Evolutionary conservation across 106 monocot species (phyloP).

Genomic region (Phalaenopsis equestris): DNA sequence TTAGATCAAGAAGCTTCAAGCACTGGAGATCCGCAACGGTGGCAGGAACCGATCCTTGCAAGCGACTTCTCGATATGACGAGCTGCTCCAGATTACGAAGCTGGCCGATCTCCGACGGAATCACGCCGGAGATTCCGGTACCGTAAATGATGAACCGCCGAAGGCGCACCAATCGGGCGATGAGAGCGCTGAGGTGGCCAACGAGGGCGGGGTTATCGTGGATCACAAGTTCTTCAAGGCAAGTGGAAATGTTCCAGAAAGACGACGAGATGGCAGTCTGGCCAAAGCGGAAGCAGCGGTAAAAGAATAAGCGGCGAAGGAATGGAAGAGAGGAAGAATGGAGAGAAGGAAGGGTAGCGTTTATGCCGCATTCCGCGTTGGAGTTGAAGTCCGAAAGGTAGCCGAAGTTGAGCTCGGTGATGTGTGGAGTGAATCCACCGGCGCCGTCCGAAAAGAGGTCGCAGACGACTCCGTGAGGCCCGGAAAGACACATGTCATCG

Average conservation of each 20-base stretch:
- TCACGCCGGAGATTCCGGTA: slow-evolving; percentile 27
- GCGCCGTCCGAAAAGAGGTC: slow-evolving; percentile 24
- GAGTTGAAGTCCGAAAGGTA: slow-evolving; percentile 64
- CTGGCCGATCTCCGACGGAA: slow-evolving; percentile 36
- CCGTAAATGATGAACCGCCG: slow-evolving; percentile 39
- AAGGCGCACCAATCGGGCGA: slow-evolving; percentile 28
- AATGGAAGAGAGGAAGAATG: slow-evolving; percentile 35
- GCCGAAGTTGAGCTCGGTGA: slow-evolving; percentile 70
- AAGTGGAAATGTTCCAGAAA: slow-evolving; percentile 27
- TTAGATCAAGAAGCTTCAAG: slow-evolving; percentile 51
- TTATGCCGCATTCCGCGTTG: slow-evolving; percentile 47
- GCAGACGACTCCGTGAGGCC: slow-evolving; percentile 72
- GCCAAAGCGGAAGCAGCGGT: slow-evolving; percentile 40
- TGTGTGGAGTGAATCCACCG: slow-evolving; percentile 18
- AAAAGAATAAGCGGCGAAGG: slow-evolving; percentile 68
- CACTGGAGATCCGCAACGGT: slow-evolving; percentile 6
- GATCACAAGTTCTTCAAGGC: slow-evolving; percentile 55
- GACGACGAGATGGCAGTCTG: slow-evolving; percentile 3
- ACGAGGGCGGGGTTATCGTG: slow-evolving; percentile 51
- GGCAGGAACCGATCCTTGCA: slow-evolving; percentile 33
- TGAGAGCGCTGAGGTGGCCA: slow-evolving; percentile 27
- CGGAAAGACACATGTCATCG: slow-evolving; percentile 67
- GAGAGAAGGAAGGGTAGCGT: slow-evolving; percentile 21
- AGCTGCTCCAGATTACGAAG: slow-evolving; percentile 35
- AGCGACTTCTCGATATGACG: slow-evolving; percentile 39